Evolutionary conservation across 345 rosid species (phyloP), one percentile per base, ranked within the genome.

Genomic region (Adansonia digitata): DNA sequence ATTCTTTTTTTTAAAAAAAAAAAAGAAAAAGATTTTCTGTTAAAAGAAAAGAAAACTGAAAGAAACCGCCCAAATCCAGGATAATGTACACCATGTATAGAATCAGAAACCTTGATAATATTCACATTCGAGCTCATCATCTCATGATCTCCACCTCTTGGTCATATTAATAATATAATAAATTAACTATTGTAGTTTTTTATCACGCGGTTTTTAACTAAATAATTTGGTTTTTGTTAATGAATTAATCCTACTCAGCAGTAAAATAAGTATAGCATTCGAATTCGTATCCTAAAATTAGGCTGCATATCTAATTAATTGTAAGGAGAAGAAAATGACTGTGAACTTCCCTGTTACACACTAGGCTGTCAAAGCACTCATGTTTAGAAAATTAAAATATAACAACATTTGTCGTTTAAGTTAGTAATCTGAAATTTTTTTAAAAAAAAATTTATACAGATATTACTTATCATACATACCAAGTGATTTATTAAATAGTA

Each of bases 61-160:
- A 74, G 71, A 77, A 79, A 77, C 83, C 85, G 83, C 61, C 85
- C 87, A 79, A 80, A 74, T 84, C 80, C 74, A 70, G 55, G 56
- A 37, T 51, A 43, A 55, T 26, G 27, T 20, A 52, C 13, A 35
- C 2, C 22, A 31, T 6, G 18, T 48, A 6, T n/a, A 43, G 75
- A 49, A 71, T 73, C 68, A 40, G 12, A 72, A 37, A 27, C 34
- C 24, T 39, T 51, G 59, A 68, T 75, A 84, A 76, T 74, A 71
- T 74, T 68, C 61, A 71, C 51, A 77, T 77, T 81, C 85, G 72
- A 77, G 7, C 76, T 57, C 1, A 84, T 84, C 78, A 43, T 31
- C 39, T 46, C 37, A 29, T n/a, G n/a, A n/a, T 59, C 57, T 35
- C 17, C 46, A 59, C 35, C 63, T 7, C 35, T 71, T 18, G 59